These are phyloP conservation scores for Fusarium denticulatum DNA, from an alignment of 2,329 filamentous ascomycete genomes.

Conservation along the genomic window DNA sequence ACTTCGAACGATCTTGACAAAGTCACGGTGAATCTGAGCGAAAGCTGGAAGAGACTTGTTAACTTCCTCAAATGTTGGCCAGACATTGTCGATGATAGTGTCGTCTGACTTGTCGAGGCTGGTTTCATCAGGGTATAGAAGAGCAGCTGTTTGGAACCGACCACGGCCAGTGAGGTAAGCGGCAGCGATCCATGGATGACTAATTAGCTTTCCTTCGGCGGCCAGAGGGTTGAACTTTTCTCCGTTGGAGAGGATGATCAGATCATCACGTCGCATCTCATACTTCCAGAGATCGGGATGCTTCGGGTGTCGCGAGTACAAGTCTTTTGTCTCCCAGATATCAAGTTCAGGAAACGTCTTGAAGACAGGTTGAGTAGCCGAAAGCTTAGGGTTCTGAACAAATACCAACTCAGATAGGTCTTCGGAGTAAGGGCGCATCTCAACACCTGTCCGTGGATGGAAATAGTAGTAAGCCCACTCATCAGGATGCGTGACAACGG, in stretches of 20 bases:
- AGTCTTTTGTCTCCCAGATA: neutral
- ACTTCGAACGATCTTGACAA: neutral
- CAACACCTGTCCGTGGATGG: neutral
- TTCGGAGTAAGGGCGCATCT: neutral
- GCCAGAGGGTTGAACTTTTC: neutral
- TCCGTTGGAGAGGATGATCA: neutral
- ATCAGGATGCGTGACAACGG: neutral
- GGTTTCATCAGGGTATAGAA: neutral
- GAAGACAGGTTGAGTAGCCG: neutral
- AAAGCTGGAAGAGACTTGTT: neutral
- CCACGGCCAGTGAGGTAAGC: neutral
- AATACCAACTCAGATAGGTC: neutral
- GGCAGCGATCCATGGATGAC: neutral
- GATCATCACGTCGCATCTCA: neutral
- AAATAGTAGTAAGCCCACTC: neutral
- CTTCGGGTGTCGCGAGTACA: neutral
- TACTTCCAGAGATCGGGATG: neutral
- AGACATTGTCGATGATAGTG: neutral
- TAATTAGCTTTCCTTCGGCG: neutral
- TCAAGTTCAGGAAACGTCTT: neutral
- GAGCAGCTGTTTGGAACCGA: neutral
- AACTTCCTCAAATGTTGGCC: neutral
- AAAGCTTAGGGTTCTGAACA: neutral
- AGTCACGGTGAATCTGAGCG: neutral
- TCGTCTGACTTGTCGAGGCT: neutral